phyloP scores from a whole-genome alignment of 2,329 filamentous ascomycete species.

The Aphanocladium album region DNA sequence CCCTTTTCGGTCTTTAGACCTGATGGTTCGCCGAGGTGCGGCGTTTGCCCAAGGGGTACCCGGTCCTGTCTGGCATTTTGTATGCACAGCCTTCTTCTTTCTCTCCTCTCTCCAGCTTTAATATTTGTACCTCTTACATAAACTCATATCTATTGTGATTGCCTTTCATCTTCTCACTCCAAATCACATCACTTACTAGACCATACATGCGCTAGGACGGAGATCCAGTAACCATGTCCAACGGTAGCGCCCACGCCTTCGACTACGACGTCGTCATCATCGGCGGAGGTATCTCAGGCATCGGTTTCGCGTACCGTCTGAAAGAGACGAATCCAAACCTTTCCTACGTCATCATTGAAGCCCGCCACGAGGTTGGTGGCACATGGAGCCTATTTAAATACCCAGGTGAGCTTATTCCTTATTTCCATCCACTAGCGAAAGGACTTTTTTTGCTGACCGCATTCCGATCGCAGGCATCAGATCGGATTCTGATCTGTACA shows the following conservation, averaged over 20 bases:
- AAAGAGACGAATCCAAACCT: conserved; percentile 50
- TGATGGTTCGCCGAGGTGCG: too few relatives aligned
- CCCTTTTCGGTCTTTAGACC: too few relatives aligned
- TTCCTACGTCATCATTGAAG: conserved; percentile 63
- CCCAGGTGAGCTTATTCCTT: conserved; percentile 35
- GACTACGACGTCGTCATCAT: conserved; percentile 56
- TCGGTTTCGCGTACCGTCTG: conserved; percentile 67
- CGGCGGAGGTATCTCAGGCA: conserved; percentile 68
- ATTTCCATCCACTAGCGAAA: too few relatives aligned
- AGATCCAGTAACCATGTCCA: background rate
- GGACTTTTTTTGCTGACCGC: background rate
- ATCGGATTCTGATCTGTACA: conserved; percentile 57
- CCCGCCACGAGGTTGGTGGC: conserved; percentile 60
- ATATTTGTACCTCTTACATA: too few relatives aligned
- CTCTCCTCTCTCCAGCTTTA: too few relatives aligned
- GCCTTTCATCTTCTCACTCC: too few relatives aligned
- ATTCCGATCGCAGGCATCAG: conserved; percentile 47
- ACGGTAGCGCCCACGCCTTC: conserved; percentile 18
- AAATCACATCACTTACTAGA: too few relatives aligned
- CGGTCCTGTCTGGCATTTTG: too few relatives aligned
- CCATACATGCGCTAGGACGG: too few relatives aligned
- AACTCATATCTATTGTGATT: too few relatives aligned
- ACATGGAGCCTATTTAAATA: conserved; percentile 78
- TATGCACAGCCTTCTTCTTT: too few relatives aligned
- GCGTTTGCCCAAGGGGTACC: too few relatives aligned